phyloP scores from a whole-genome alignment of 306 rosid genomes.

The Corylus avellana region DNA sequence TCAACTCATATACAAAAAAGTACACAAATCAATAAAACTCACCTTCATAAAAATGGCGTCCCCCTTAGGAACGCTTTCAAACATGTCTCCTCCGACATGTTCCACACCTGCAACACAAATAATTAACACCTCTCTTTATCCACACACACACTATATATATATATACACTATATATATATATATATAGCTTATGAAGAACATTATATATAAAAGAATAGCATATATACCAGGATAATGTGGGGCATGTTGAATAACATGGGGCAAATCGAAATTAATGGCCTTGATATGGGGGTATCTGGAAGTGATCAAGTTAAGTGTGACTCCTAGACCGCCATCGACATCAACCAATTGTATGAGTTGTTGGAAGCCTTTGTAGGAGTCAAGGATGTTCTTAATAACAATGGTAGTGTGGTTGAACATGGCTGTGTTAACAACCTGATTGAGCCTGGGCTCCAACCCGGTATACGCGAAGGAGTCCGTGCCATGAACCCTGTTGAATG shows the following conservation, averaged over 20 bases:
- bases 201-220: neutral
- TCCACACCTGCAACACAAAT: too few species aligned
- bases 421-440: constrained; percentile 21
- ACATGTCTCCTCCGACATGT: too few species aligned
- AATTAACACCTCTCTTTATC: neutral
- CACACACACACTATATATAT: neutral
- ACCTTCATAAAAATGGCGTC: too few species aligned
- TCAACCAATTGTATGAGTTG: neutral
- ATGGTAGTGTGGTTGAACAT: constrained; percentile 27
- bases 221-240: constrained; percentile 25
- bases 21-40: too few species aligned
- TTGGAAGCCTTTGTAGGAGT: neutral
- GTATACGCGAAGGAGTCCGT: constrained; percentile 17
- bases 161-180: too few species aligned
- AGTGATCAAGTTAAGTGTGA: constrained; percentile 1
- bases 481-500: constrained; percentile 23
- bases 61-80: too few species aligned
- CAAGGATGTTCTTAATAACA: neutral
- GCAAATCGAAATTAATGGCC: too few species aligned
- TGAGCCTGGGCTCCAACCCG: constrained; percentile 16
- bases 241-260: neutral
- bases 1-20: too few species aligned
- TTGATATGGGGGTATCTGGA: too few species aligned
- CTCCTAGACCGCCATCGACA: constrained; percentile 10
- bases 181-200: neutral